phyloP scores from a whole-genome alignment of 148 eudicot genomes.

The Rhododendron kiyosumense region DNA sequence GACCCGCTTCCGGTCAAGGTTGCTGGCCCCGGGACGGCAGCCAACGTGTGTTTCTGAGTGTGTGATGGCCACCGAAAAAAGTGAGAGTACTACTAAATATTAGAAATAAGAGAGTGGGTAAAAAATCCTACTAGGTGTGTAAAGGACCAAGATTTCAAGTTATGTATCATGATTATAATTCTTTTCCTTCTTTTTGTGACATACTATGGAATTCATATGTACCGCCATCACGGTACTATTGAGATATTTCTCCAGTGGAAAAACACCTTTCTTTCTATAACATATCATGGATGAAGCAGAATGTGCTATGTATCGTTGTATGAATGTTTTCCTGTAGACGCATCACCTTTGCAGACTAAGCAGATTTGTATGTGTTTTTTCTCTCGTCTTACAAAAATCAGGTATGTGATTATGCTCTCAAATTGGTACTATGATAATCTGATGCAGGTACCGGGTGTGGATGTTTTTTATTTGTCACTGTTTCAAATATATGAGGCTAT shows the following conservation, averaged over 20 bases:
- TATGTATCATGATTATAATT: background rate
- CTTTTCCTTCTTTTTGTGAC: background rate
- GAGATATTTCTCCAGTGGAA: background rate
- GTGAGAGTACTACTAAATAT: background rate
- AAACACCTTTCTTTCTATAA: background rate
- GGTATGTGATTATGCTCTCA: background rate
- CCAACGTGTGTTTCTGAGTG: slow-evolving; percentile 40
- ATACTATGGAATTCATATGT: background rate
- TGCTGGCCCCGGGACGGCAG: slow-evolving; percentile 1
- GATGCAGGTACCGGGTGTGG: background rate
- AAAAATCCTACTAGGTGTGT: background rate
- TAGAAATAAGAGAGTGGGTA: background rate
- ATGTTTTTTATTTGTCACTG: background rate
- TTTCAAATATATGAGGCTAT: background rate
- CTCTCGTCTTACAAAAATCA: background rate
- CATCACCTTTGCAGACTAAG: background rate
- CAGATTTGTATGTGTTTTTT: background rate
- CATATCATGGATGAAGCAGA: background rate
- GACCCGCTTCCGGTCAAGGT: slow-evolving; percentile 22
- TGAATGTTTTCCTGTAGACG: background rate
- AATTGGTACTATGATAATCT: background rate
- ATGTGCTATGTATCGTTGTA: background rate
- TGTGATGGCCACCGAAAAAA: background rate
- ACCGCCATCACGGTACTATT: background rate
- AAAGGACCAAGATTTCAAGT: background rate